Conservation (phyloP, 495 filamentous ascomycete species). For the Penicillium dipodomyicola region DNA sequence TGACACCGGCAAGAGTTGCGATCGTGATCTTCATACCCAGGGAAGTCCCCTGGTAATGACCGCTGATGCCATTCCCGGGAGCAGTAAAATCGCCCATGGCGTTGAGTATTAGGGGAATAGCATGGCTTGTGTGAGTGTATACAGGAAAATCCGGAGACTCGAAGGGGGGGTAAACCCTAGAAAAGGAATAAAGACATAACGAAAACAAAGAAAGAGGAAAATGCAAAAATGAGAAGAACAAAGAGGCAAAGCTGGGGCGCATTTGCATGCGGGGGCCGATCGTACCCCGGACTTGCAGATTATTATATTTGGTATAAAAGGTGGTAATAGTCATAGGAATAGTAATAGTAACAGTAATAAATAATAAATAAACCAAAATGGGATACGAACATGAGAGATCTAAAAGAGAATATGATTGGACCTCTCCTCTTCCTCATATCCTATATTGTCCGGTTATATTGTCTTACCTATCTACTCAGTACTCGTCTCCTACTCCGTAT, state of each 20-base stretch:
- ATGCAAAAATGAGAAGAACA: neutral
- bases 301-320: no score
- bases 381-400: neutral
- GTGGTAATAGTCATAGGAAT: neutral
- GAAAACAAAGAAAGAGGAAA: constrained; percentile 4
- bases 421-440: neutral
- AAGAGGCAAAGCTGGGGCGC: constrained; percentile 9
- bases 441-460: no score
- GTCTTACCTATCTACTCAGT: neutral
- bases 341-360: neutral
- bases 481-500: no score
- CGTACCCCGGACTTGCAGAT: neutral
- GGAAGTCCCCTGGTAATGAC: constrained; percentile 36
- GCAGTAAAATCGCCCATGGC: constrained; percentile 27
- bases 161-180: neutral
- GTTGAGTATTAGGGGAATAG: constrained; percentile 10
- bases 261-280: constrained; percentile 12
- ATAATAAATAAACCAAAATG: neutral
- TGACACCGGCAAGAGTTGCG: constrained; percentile 51
- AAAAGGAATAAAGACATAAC: neutral
- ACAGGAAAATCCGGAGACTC: neutral
- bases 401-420: constrained; percentile 4
- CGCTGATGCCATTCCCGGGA: constrained; percentile 45
- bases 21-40: constrained; percentile 48
- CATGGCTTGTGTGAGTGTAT: neutral